Base-by-base conservation (phyloP, 768 basidiomycete genomes). In the Strobilomyces echinocephalus region DNA sequence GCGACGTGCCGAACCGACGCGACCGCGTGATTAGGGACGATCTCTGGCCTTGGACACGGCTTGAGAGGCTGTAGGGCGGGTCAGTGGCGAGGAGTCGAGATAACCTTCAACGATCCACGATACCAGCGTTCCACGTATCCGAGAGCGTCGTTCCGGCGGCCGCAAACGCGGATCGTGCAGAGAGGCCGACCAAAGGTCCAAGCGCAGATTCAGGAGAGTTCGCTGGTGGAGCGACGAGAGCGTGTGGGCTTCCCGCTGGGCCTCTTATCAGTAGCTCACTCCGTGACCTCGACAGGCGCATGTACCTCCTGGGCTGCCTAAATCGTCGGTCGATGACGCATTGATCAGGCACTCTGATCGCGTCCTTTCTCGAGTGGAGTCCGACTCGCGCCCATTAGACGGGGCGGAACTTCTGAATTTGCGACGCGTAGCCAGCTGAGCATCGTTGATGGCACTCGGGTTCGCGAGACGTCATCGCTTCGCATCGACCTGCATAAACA, bases 191-290 rank as follows among this genome's bases (percentile, higher is more conserved):
- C n/a, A n/a, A 24, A 24, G 24, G 24, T 24, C 24, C 24, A 24
- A 24, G 24, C 24, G 24, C 24, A 24, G 24, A 4, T 24, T 24
- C 24, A 24, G 24, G 24, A 24, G 24, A 24, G 24, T 24, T 24
- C 24, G 24, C 24, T 24, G 24, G 24, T 24, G 24, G 24, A 24
- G 24, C 24, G 24, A 24, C 2, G 24, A 24, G 24, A 24, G 24
- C 24, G 24, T 24, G 24, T 24, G 2, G 24, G 24, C 24, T 24
- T 24, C 24, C 21, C 14, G n/a, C 8, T 33, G 31, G n/a, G 20
- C n/a, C 20, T 34, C 55, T 54, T 53, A 54, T 61, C 46, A 33
- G 30, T 8, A 16, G 39, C 5, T 38, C 5, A 47, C 42, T 52
- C 50, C 38, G n/a, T n/a, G n/a, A 50, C 50, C 28, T 34, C 24